These are phyloP conservation scores for Colletotrichum chrysophilum DNA, from an alignment of 2,329 filamentous ascomycete genomes.

Conservation along the genomic window DNA sequence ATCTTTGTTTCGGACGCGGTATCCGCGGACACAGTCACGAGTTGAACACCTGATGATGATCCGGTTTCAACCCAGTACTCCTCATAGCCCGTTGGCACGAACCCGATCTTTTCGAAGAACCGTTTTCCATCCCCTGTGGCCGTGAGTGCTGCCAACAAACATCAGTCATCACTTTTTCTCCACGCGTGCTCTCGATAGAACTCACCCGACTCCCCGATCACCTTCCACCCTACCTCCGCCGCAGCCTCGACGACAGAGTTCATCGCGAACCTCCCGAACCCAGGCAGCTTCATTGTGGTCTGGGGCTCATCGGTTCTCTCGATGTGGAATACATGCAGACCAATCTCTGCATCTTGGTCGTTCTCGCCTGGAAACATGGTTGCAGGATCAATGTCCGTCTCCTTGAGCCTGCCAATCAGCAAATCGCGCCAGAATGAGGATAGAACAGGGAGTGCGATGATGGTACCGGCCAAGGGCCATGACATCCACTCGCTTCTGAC, in stretches of 20 bases:
- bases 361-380: constrained; percentile 26
- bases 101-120: constrained; percentile 31
- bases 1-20: not conserved
- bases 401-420: constrained; percentile 32
- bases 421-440: constrained; percentile 30
- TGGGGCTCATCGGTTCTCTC: constrained; percentile 28
- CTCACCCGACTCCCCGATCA: constrained; percentile 33
- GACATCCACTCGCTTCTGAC: not conserved
- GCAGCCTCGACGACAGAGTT: not conserved
- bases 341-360: constrained; percentile 23
- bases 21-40: not conserved
- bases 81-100: constrained; percentile 31
- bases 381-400: constrained; percentile 29
- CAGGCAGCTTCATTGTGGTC: not conserved
- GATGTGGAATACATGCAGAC: constrained; percentile 41
- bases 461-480: constrained; percentile 25
- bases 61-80: constrained; percentile 26
- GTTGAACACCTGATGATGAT: not conserved
- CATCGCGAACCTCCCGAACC: constrained; percentile 23
- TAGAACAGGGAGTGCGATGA: constrained; percentile 34
- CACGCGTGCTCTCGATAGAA: not conserved
- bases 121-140: constrained; percentile 31
- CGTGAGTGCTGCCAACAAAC: constrained; percentile 28
- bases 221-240: constrained; percentile 23
- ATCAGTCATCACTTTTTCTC: not conserved